These are phyloP conservation scores for Cryptococcus deneoformans DNA, from an alignment of 1,284 basidiomycete genomes.

Conservation along the genomic window DNA sequence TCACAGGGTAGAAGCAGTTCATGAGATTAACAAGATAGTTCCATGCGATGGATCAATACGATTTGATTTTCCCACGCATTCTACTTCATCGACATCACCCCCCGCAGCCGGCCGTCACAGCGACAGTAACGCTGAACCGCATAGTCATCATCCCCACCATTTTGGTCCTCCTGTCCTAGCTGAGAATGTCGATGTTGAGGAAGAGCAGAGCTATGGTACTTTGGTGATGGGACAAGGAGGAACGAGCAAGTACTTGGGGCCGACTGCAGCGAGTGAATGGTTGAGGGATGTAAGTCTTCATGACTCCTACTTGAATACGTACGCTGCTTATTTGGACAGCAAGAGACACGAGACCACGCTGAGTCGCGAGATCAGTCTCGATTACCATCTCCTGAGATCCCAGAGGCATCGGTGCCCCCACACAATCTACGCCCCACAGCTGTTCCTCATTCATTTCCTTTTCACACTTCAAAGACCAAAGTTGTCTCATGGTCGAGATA, in stretches of 20 bases:
- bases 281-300: conserved; percentile 23
- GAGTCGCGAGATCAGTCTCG: conserved; percentile 1
- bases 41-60: background rate
- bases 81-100: background rate
- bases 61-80: background rate
- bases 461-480: conserved; percentile 11
- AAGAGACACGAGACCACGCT: conserved; percentile 15
- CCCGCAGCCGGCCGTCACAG: background rate
- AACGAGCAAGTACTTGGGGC: conserved; percentile 33
- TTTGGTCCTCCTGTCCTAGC: background rate
- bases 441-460: background rate
- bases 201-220: conserved; percentile 32
- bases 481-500: conserved; percentile 2
- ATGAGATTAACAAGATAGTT: background rate
- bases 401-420: background rate
- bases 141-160: background rate
- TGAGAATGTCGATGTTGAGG: conserved; percentile 2
- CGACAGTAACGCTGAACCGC: background rate
- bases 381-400: background rate
- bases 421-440: no score
- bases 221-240: conserved; percentile 33
- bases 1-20: background rate
- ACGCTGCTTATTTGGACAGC: conserved; percentile 9
- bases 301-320: background rate
- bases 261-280: conserved; percentile 39